Conservation (phyloP, 164 flowering plant species). For the Echeveria elegans region DNA sequence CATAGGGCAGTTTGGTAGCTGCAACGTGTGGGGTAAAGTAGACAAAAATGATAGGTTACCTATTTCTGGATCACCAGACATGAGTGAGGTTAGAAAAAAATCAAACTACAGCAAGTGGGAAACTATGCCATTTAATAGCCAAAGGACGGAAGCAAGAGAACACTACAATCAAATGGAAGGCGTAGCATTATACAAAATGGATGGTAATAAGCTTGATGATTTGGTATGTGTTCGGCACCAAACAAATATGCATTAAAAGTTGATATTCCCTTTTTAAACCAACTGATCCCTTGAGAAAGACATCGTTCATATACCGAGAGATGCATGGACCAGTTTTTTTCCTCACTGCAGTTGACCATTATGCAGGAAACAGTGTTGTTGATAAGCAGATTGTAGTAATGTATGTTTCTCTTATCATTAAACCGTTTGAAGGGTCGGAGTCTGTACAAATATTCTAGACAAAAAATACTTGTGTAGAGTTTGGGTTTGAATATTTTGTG, state of each 20-base stretch:
- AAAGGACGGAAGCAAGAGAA: slow-evolving; percentile 69
- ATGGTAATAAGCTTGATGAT: slow-evolving; percentile 93
- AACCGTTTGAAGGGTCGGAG: no score
- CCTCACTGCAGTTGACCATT: no score
- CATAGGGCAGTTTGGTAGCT: slow-evolving; percentile 73
- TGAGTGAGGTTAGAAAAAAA: slow-evolving; percentile 63
- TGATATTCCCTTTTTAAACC: background rate
- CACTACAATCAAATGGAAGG: slow-evolving; percentile 73
- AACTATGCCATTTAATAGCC: slow-evolving; percentile 54
- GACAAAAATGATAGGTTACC: slow-evolving; percentile 27
- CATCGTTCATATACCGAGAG: background rate
- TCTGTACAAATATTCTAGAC: no score
- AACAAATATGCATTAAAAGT: background rate
- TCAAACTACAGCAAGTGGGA: slow-evolving; percentile 96
- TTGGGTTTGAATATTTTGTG: no score
- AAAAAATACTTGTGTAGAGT: no score
- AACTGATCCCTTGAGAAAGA: background rate
- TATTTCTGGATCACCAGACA: slow-evolving; percentile 85
- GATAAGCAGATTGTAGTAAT: no score
- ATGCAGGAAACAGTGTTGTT: no score
- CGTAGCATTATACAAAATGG: slow-evolving; percentile 86
- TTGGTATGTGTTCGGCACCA: slow-evolving; percentile 86
- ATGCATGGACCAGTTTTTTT: no score
- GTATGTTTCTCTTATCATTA: no score
- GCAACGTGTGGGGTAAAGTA: slow-evolving; percentile 83